Conservation (phyloP, 2,329 filamentous ascomycete species). For the Fusarium domesticum region DNA sequence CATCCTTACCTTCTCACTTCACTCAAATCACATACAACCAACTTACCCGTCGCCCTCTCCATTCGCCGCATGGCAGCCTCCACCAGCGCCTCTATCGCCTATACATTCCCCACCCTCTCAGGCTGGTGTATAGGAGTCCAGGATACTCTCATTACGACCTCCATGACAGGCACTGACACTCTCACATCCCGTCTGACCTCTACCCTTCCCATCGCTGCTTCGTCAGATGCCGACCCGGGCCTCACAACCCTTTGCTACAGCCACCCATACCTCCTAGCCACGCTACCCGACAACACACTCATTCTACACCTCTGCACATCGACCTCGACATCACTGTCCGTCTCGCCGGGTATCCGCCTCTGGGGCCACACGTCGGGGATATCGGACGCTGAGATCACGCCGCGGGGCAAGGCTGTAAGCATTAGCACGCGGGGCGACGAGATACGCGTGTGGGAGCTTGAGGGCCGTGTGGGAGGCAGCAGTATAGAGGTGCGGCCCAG, state of each 20-base stretch:
- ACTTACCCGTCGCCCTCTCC: conserved; percentile 76
- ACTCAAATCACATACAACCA: conserved; percentile 74
- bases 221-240: conserved; percentile 40
- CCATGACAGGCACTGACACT: conserved; percentile 30
- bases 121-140: conserved; percentile 94
- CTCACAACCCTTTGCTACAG: conserved; percentile 64
- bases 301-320: conserved; percentile 80
- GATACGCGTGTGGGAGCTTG: conserved; percentile 84
- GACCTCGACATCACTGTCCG: conserved; percentile 60
- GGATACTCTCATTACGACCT: conserved; percentile 64
- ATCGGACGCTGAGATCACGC: conserved; percentile 78
- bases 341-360: conserved; percentile 71
- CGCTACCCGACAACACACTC: conserved; percentile 83
- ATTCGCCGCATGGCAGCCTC: conserved; percentile 64
- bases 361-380: conserved; percentile 94
- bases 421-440: conserved; percentile 77
- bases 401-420: conserved; percentile 85
- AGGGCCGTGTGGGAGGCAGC: conserved; percentile 59
- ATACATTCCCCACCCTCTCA: conserved; percentile 72
- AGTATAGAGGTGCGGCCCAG: conserved; percentile 53
- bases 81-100: conserved; percentile 81
- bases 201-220: conserved; percentile 33
- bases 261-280: conserved; percentile 82
- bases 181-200: conserved; percentile 38
- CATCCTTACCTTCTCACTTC: conserved; percentile 62